A percentile compares a stretch with the other conserved stretches of the same genome.
Conservation (phyloP, 305 asterid genomes). For the Solanum aculeatissimum region DNA sequence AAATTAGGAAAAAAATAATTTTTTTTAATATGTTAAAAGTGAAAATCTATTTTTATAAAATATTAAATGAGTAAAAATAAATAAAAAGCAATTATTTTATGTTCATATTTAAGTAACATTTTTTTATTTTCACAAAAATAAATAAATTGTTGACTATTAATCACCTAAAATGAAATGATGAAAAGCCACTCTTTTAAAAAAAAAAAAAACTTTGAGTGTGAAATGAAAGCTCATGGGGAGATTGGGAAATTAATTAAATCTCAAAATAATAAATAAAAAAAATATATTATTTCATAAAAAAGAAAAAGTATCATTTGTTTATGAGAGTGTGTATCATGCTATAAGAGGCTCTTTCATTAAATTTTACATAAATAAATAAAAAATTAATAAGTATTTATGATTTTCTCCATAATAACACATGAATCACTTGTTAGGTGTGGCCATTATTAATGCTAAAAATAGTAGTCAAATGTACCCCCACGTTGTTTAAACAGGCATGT, state of each 20-base stretch:
- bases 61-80: no score
- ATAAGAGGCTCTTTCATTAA: not conserved
- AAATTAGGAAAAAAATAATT: no score
- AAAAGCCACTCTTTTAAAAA: not conserved
- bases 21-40: no score
- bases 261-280: not conserved
- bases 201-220: no score
- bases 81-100: not conserved
- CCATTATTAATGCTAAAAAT: no score
- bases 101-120: not conserved
- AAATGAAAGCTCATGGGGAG: no score
- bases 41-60: no score
- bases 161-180: not conserved
- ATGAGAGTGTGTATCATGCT: not conserved
- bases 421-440: not conserved
- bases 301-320: not conserved
- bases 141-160: not conserved
- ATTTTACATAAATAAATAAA: not conserved
- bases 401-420: not conserved
- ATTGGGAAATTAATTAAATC: not conserved
- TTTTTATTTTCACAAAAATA: not conserved
- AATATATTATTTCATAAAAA: not conserved
- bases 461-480: no score
- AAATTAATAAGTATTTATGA: not conserved
- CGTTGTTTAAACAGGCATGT: no score